These are phyloP conservation scores for Kazachstania taianensis DNA, from an alignment of 805 yeast genomes.

Conservation along the genomic window DNA sequence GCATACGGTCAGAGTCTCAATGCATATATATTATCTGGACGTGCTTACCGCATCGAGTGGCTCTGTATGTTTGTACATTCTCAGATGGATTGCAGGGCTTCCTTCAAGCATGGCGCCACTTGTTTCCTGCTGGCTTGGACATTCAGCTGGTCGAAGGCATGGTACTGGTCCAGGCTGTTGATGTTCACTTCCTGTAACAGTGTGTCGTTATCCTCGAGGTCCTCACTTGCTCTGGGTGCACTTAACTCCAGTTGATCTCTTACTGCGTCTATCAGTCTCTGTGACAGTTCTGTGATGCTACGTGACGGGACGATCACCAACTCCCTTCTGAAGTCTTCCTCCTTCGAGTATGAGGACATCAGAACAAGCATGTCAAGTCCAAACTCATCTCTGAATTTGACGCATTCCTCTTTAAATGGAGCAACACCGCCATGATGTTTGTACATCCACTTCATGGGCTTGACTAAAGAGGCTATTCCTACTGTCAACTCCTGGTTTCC, in stretches of 20 bases:
- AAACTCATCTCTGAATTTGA: slow-evolving; percentile 21
- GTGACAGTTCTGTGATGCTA: slow-evolving; percentile 9
- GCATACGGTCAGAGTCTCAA: no score
- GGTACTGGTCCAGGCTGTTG: not conserved
- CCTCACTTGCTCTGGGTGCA: slow-evolving; percentile 1
- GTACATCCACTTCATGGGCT: slow-evolving; percentile 47
- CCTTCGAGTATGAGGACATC: slow-evolving; percentile 38
- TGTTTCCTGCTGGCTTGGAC: slow-evolving; percentile 70
- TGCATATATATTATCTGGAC: no score
- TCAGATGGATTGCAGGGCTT: slow-evolving; percentile 14
- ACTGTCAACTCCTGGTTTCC: slow-evolving; percentile 30
- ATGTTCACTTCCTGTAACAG: not conserved
- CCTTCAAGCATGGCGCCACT: slow-evolving; percentile 53
- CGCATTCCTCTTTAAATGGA: slow-evolving; percentile 16
- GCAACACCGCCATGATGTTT: slow-evolving; percentile 24
- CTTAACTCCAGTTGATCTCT: slow-evolving; percentile 10
- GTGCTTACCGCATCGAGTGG: no score
- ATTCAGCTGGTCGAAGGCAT: slow-evolving; percentile 39
- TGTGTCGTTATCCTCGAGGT: not conserved
- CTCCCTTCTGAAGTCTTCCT: slow-evolving; percentile 35
- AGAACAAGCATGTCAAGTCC: slow-evolving; percentile 34
- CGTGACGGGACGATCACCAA: slow-evolving; percentile 26
- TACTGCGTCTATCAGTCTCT: slow-evolving; percentile 8
- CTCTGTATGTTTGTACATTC: not conserved
- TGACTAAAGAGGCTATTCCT: slow-evolving; percentile 73